Base-by-base conservation (phyloP, 768 basidiomycete species). In the Serendipita vermifera region DNA sequence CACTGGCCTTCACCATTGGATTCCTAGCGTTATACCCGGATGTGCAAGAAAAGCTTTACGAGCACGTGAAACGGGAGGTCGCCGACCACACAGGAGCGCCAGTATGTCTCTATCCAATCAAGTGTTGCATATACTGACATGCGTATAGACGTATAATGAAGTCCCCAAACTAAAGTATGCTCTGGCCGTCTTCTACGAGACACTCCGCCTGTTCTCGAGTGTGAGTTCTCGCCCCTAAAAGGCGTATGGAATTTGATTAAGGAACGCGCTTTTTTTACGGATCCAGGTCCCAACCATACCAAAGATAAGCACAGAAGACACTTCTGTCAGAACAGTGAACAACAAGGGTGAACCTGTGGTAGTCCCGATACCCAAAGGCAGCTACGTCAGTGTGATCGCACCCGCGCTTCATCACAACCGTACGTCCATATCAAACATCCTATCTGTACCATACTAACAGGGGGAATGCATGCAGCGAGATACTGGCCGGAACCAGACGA, bases 121-220 rank as follows among this genome's bases (percentile, higher is more conserved):
- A 9, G 41, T 15, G 20, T 41, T 27, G 20, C 29, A 9, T 32
- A 48, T 26, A 36, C 38, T 38, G 32, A 35, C 31, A 17, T 11
- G 32, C n/a, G 14, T 17, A 39, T 55, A 76, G 75, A 62, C 68
- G 4, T 72, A 75, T 60, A 73, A 70, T 56, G 69, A 72, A 31
- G 20, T 46, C 17, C 20, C 9, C 31, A 51, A 26, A n/a, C 15
- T 57, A 15, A 40, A 24, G 5, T 31, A 22, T 5, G 15, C 17
- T 9, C 22, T 31, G 9, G 43, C 39, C 27, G 1, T 57, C 43
- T 53, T 57, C 20, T 31, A 57, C 32, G 55, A 57, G 26, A 48
- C 55, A 13, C 14, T 57, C 39, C 38, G 55, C 15, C 17, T 57
- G 39, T 57, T 57, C 35, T 40, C 55, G 11, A 27, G 15, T 5